A percentile compares a stretch with the other conserved stretches of the same genome.
Conservation (phyloP, 345 rosid genomes). For the Lepidium sativum region DNA sequence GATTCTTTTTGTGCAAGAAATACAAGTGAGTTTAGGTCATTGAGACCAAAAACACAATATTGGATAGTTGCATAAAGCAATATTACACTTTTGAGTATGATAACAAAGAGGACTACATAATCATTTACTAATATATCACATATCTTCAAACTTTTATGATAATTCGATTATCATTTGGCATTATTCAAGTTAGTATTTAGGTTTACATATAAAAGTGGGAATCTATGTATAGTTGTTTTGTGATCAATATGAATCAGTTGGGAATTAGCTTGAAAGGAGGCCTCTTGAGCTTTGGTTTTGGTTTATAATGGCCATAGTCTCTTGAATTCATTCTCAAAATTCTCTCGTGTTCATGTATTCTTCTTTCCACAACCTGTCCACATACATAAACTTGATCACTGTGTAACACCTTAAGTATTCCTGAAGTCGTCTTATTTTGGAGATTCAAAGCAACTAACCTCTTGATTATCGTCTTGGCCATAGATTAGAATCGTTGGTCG, state of each 20-base stretch:
- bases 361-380: constrained; percentile 16
- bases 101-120: not conserved
- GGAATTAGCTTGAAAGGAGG: constrained; percentile 98
- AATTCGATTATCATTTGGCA: not conserved
- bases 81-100: not conserved
- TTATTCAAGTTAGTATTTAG: constrained; percentile 16
- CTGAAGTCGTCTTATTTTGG: not conserved
- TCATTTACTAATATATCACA: not conserved
- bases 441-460: constrained; percentile 27
- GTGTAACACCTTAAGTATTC: not conserved
- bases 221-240: constrained; percentile 3
- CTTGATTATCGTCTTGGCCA: constrained; percentile 18
- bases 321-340: constrained; percentile 43
- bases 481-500: constrained; percentile 29
- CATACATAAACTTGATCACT: not conserved
- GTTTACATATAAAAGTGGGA: constrained; percentile 5
- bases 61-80: not conserved
- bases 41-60: constrained; percentile 15
- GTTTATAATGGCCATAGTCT: constrained; percentile 75
- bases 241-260: constrained; percentile 38
- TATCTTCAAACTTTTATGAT: constrained; percentile 9
- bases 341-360: constrained; percentile 60
- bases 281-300: constrained; percentile 57
- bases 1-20: constrained; percentile 18
- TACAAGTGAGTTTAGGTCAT: constrained; percentile 7